Evolutionary conservation across 148 eudicot species (phyloP).

Genomic region (Agrostemma githago): DNA sequence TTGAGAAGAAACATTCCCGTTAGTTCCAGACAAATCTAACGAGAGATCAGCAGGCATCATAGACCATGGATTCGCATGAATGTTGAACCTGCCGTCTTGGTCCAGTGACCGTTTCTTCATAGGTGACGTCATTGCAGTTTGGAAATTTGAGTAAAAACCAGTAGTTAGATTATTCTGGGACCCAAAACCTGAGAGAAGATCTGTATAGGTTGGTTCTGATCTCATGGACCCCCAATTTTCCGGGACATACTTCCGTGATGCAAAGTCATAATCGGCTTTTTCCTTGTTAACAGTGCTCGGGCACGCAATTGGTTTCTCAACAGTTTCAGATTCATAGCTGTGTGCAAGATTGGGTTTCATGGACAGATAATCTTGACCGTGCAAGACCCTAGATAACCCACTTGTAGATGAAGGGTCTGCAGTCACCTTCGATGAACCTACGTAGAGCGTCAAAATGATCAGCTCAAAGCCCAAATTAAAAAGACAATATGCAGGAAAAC

Average conservation of each 20-base stretch:
- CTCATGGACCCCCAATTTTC: constrained; percentile 55
- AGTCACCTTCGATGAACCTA: constrained; percentile 54
- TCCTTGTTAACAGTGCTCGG: constrained; percentile 49
- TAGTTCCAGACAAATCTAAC: constrained; percentile 60
- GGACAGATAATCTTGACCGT: constrained; percentile 82
- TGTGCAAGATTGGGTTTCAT: constrained; percentile 62
- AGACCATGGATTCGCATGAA: constrained; percentile 50
- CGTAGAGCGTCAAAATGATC: constrained; percentile 3
- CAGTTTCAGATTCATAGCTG: constrained; percentile 60
- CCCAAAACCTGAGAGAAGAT: constrained; percentile 74
- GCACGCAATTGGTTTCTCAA: constrained; percentile 65
- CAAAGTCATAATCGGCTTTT: constrained; percentile 40
- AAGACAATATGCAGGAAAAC: too few species aligned
- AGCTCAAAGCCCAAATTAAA: too few species aligned
- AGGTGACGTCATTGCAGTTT: constrained; percentile 28
- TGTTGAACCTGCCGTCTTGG: constrained; percentile 52
- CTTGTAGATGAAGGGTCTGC: constrained; percentile 57
- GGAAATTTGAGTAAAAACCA: constrained; percentile 43
- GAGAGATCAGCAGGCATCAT: constrained; percentile 52
- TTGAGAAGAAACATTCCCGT: constrained; percentile 37
- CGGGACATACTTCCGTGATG: constrained; percentile 44
- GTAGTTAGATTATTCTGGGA: constrained; percentile 38
- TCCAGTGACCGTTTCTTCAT: constrained; percentile 40
- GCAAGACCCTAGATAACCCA: constrained; percentile 72
- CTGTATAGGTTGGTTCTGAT: constrained; percentile 66